A percentile compares a stretch with the other conserved stretches of the same genome.
phyloP scores from a whole-genome alignment of 2,329 filamentous ascomycete genomes.

The Magnaporthiopsis rhizophila region DNA sequence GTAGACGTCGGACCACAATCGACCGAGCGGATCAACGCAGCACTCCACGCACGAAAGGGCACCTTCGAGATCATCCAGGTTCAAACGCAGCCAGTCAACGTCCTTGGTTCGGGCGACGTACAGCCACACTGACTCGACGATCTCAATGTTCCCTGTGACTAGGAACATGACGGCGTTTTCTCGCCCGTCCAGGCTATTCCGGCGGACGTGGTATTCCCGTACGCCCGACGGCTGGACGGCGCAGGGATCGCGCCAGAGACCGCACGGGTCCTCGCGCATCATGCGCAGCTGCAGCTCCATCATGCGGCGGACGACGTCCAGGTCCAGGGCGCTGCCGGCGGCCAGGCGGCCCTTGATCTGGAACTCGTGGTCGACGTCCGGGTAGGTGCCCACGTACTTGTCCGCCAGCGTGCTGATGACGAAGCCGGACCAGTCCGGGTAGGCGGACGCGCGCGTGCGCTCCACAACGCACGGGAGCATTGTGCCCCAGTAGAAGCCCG shows the following conservation, averaged over 20 bases:
- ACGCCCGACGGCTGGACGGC: slow-evolving; percentile 10
- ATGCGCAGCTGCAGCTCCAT: slow-evolving; percentile 12
- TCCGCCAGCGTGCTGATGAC: slow-evolving; percentile 12
- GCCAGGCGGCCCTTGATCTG: slow-evolving; percentile 11
- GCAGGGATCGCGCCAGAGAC: slow-evolving; percentile 12
- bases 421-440: slow-evolving; percentile 9
- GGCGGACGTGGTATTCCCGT: slow-evolving; percentile 12
- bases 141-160: slow-evolving; percentile 12
- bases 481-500: slow-evolving; percentile 12
- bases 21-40: slow-evolving; percentile 8
- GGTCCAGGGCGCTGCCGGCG: slow-evolving; percentile 9
- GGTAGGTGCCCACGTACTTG: slow-evolving; percentile 13
- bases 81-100: slow-evolving; percentile 8
- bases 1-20: slow-evolving; percentile 12
- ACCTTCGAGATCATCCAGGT: slow-evolving; percentile 8
- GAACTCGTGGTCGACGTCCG: slow-evolving; percentile 13
- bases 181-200: slow-evolving; percentile 10
- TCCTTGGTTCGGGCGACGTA: slow-evolving; percentile 11
- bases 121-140: slow-evolving; percentile 11
- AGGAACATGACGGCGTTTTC: slow-evolving; percentile 12
- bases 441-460: slow-evolving; percentile 8
- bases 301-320: slow-evolving; percentile 11
- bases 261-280: slow-evolving; percentile 11
- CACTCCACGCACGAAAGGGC: slow-evolving; percentile 8
- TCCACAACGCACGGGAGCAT: slow-evolving; percentile 12